These are phyloP conservation scores for Cryphonectria radicalis DNA, from an alignment of 2,329 filamentous ascomycete species.

Conservation along the genomic window DNA sequence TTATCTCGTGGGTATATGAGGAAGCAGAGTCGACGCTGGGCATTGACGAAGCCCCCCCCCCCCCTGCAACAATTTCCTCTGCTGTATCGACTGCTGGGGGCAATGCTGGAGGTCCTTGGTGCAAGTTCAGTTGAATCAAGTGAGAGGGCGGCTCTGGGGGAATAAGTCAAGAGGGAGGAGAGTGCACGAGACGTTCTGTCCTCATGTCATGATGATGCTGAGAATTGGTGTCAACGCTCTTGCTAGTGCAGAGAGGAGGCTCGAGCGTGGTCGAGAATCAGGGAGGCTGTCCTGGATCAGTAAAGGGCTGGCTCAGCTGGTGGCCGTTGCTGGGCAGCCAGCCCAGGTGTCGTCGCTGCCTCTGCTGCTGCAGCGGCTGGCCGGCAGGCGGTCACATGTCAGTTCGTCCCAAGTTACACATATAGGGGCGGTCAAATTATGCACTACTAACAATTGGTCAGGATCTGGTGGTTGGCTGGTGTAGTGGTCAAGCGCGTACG, in stretches of 20 bases:
- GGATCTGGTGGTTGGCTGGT: constrained; percentile 7
- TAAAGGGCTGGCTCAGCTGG: not conserved
- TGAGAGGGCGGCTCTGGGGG: not conserved
- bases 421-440: not conserved
- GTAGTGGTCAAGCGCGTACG: constrained; percentile 6
- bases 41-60: too few relatives aligned
- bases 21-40: not conserved
- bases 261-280: not conserved
- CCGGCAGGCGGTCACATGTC: not conserved
- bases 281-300: not conserved
- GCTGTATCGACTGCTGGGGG: not conserved
- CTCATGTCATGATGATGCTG: not conserved
- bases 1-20: not conserved
- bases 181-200: not conserved
- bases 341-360: not conserved
- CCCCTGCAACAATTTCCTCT: not conserved
- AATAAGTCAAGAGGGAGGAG: not conserved
- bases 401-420: not conserved
- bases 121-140: not conserved
- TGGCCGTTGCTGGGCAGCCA: not conserved
- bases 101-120: not conserved
- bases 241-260: not conserved
- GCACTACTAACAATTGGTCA: not conserved
- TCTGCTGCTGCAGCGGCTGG: not conserved
- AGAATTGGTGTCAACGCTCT: not conserved